A percentile compares a stretch with the other conserved stretches of the same genome.
phyloP scores from a whole-genome alignment of 257 asterid species.

The Nemophila menziesii region DNA sequence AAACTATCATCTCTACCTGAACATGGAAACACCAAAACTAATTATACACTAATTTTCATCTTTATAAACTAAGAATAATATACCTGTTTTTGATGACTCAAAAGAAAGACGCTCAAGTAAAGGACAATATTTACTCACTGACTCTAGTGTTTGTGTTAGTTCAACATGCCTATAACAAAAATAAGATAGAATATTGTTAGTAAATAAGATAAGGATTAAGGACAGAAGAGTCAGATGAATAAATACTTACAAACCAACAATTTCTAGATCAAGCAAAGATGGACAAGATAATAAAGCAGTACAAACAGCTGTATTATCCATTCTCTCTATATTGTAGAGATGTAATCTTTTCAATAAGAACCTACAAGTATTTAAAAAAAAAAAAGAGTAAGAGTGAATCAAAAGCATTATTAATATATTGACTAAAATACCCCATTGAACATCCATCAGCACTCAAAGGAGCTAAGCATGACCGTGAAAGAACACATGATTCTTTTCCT shows the following conservation, averaged over 20 bases:
- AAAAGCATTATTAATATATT: neutral
- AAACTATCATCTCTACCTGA: conserved; percentile 85
- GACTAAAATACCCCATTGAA: conserved; percentile 48
- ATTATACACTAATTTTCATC: conserved; percentile 6
- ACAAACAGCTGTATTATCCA: conserved; percentile 53
- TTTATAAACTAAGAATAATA: conserved; percentile 6
- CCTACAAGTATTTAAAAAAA: conserved; percentile 20
- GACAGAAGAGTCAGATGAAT: neutral
- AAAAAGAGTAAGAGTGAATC: conserved; percentile 4
- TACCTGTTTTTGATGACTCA: conserved; percentile 69
- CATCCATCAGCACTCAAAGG: conserved; percentile 55
- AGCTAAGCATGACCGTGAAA: conserved; percentile 67
- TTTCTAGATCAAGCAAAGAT: conserved; percentile 56
- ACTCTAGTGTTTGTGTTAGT: conserved; percentile 54
- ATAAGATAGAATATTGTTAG: neutral
- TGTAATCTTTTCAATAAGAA: conserved; percentile 53
- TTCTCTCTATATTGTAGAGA: conserved; percentile 70
- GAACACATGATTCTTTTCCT: conserved; percentile 51
- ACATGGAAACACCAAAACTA: conserved; percentile 14
- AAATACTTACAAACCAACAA: conserved; percentile 77
- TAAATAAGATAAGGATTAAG: neutral
- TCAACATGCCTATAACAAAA: conserved; percentile 42
- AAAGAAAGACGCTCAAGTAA: conserved; percentile 59
- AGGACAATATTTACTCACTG: conserved; percentile 64
- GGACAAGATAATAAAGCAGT: conserved; percentile 70